phyloP scores from a whole-genome alignment of 352 stramenopile genomes.

The Phytophthora ramorum region DNA sequence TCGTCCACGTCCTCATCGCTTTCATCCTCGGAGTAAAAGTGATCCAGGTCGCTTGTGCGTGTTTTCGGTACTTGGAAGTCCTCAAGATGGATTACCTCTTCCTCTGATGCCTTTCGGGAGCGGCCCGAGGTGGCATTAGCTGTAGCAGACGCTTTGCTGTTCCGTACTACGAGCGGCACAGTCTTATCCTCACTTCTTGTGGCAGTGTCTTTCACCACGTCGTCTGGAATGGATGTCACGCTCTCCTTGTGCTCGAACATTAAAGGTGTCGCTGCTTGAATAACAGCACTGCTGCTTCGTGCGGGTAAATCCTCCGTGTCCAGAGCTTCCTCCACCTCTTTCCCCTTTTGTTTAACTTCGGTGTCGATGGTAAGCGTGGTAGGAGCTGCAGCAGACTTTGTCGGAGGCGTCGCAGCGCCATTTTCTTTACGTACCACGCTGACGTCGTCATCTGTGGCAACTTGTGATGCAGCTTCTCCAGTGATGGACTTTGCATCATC shows the following conservation, averaged over 20 bases:
- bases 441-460: constrained; percentile 21
- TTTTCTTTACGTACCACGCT: constrained; percentile 33
- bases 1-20: constrained; percentile 51
- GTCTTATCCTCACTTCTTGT: constrained; percentile 7
- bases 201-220: neutral
- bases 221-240: constrained; percentile 9
- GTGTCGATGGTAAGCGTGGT: neutral
- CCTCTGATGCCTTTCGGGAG: constrained; percentile 28
- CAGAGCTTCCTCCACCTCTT: constrained; percentile 1
- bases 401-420: neutral
- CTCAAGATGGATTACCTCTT: constrained; percentile 65
- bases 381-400: neutral
- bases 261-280: constrained; percentile 36
- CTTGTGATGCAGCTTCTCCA: neutral
- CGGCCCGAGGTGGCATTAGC: constrained; percentile 3
- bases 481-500: neutral
- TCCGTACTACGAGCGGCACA: neutral
- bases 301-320: constrained; percentile 64
- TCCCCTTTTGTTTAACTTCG: constrained; percentile 1
- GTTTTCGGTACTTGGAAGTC: constrained; percentile 79
- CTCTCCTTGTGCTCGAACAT: constrained; percentile 61
- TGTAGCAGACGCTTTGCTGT: neutral
- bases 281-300: constrained; percentile 42
- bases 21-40: constrained; percentile 84
- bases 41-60: constrained; percentile 65